phyloP scores from a whole-genome alignment of 169 alveolate genomes.

The Plasmodium adleri region DNA sequence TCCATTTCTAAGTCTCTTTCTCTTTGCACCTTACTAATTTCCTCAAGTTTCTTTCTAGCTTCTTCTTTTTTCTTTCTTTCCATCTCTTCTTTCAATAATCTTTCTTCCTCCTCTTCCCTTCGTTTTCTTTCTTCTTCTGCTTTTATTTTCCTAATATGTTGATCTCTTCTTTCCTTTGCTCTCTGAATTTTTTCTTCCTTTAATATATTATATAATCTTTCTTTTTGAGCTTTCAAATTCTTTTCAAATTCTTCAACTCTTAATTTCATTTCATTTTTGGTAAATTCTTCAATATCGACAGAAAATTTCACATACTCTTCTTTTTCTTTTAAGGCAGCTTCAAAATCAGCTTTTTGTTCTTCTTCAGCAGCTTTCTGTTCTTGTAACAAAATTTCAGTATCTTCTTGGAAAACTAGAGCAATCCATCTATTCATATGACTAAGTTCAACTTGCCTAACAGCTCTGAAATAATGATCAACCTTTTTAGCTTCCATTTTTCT shows the following conservation, averaged over 20 bases:
- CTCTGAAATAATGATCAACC: slow-evolving; percentile 90
- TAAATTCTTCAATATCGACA: slow-evolving; percentile 80
- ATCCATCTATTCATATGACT: slow-evolving; percentile 82
- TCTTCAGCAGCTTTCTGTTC: slow-evolving; percentile 84
- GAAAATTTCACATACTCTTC: slow-evolving; percentile 80
- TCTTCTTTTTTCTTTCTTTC: slow-evolving; percentile 81
- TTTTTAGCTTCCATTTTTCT: slow-evolving; percentile 89
- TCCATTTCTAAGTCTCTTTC: slow-evolving; percentile 82
- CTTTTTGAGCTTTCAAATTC: slow-evolving; percentile 69
- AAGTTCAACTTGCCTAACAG: slow-evolving; percentile 88
- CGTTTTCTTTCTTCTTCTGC: slow-evolving; percentile 86
- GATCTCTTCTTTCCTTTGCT: slow-evolving; percentile 85
- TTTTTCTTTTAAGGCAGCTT: slow-evolving; percentile 79
- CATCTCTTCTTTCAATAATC: slow-evolving; percentile 80
- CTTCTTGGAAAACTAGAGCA: slow-evolving; percentile 80
- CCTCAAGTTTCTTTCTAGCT: slow-evolving; percentile 78
- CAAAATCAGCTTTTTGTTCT: slow-evolving; percentile 80
- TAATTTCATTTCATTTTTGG: slow-evolving; percentile 76
- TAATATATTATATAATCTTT: slow-evolving; percentile 37
- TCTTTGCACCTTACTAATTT: slow-evolving; percentile 78
- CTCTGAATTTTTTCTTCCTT: slow-evolving; percentile 86
- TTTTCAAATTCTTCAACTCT: slow-evolving; percentile 80
- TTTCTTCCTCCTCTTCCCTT: slow-evolving; percentile 87
- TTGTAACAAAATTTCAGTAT: slow-evolving; percentile 79
- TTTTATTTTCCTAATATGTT: slow-evolving; percentile 79